phyloP scores from a whole-genome alignment of 495 filamentous ascomycete species.

The Aspergillus nidulans region DNA sequence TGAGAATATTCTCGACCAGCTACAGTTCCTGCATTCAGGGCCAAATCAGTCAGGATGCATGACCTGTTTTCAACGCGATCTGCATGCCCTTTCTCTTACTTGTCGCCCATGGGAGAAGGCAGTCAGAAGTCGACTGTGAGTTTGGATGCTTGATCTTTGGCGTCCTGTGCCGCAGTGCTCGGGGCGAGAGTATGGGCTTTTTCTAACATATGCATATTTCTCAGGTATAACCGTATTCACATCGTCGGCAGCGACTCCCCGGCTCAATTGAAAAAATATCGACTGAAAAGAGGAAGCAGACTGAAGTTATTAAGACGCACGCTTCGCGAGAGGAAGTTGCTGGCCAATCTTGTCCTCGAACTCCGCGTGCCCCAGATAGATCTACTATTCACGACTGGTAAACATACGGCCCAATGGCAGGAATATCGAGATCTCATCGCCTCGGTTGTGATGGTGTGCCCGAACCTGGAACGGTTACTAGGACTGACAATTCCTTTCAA shows the following conservation, averaged over 20 bases:
- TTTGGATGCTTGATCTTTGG: slow-evolving; percentile 4
- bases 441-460: slow-evolving; percentile 80
- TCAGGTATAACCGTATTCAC: slow-evolving; percentile 65
- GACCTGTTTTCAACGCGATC: slow-evolving; percentile 74
- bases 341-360: slow-evolving; percentile 69
- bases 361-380: slow-evolving; percentile 65
- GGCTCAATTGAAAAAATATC: slow-evolving; percentile 60
- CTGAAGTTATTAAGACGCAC: slow-evolving; percentile 73
- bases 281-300: slow-evolving; percentile 61
- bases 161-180: not conserved
- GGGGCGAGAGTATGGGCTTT: not conserved
- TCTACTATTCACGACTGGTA: slow-evolving; percentile 46
- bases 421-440: slow-evolving; percentile 69
- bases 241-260: slow-evolving; percentile 65
- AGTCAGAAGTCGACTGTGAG: slow-evolving; percentile 61
- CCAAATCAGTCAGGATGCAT: slow-evolving; percentile 51
- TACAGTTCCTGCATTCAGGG: slow-evolving; percentile 46
- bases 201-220: not conserved
- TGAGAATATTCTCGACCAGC: slow-evolving; percentile 49
- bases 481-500: slow-evolving; percentile 68
- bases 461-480: slow-evolving; percentile 71
- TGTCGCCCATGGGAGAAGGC: slow-evolving; percentile 64
- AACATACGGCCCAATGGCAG: slow-evolving; percentile 43
- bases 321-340: slow-evolving; percentile 60
- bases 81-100: slow-evolving; percentile 62